Conservation (phyloP, 495 filamentous ascomycete genomes). For the Penicillium cinerascens region DNA sequence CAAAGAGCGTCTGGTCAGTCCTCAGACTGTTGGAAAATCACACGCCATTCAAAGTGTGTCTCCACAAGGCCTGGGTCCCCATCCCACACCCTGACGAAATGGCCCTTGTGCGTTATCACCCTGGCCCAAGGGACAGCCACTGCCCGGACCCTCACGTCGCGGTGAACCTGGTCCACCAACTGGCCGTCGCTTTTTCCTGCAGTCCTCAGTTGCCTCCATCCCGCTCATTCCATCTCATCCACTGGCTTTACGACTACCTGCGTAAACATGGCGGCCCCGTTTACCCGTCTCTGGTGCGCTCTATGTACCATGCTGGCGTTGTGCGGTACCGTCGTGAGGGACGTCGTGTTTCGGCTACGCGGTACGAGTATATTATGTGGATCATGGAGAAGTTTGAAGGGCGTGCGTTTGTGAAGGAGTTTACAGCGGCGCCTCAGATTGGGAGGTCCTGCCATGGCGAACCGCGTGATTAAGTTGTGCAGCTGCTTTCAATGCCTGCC, state of each 20-base stretch:
- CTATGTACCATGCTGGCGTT: constrained; percentile 47
- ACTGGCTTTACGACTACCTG: constrained; percentile 40
- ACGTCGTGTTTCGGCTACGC: constrained; percentile 20
- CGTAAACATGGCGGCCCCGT: constrained; percentile 36
- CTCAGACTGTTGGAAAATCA: constrained; percentile 37
- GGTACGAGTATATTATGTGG: constrained; percentile 37
- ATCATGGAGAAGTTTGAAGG: constrained; percentile 35
- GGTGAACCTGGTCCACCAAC: constrained; percentile 36
- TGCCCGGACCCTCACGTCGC: constrained; percentile 36
- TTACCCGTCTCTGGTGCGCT: constrained; percentile 36
- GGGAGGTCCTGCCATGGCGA: neutral
- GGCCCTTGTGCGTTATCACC: constrained; percentile 31
- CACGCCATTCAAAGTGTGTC: constrained; percentile 37
- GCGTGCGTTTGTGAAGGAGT: constrained; percentile 25
- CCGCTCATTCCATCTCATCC: constrained; percentile 36
- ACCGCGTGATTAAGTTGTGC: neutral
- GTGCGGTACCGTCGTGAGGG: constrained; percentile 36
- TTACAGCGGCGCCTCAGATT: constrained; percentile 13
- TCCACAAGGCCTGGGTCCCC: constrained; percentile 33
- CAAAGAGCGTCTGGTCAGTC: constrained; percentile 30
- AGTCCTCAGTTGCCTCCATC: constrained; percentile 29
- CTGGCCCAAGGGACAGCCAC: constrained; percentile 13
- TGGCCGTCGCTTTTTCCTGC: constrained; percentile 36
- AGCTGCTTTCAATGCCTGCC: neutral
- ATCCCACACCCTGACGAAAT: constrained; percentile 29